Base-by-base conservation (phyloP, 306 rosid species). In the Carpinus fangiana region DNA sequence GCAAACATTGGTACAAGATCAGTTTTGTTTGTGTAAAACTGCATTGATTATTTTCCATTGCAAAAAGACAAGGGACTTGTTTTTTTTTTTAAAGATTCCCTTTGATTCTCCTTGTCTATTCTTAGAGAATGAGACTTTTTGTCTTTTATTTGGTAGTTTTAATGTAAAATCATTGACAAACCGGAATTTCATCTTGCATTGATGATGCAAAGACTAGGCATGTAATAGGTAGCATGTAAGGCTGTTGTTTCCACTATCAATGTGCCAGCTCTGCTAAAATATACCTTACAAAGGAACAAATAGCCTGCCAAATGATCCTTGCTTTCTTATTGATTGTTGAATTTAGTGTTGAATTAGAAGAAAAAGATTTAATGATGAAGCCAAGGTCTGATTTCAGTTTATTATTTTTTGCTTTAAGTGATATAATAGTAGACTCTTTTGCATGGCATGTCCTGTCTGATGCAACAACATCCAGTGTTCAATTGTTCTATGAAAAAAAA, bases 1-100 rank as follows among this genome's bases (percentile, higher is more conserved):
- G 72, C 79, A 41, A 76, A 78, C 28, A 45, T 17, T 77, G 89
- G 93, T 93, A 80, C 60, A 57, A 38, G 79, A 70, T 72, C 54
- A 56, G 54, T 47, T 74, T 70, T 45, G 20, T 20, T 23, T 7
- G 26, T 67, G 68, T 20, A 14, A 20, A 7, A 23, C 18, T 9
- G 9, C 1, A 34, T 16, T 62, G 26, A 46, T 31, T 68, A 43
- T 56, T 23, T 59, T 11, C 8, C 64, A 47, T 76, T 69, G 7
- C 18, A 1, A 54, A 41, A 17, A 66, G 10, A 18, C 64, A 12
- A 14, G 76, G 3, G 53, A 48, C 43, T 48, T 48, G 12, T 68
- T 73, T 31, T 59, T 50, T 43, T 41, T 52, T 69, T 65, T 36
- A 45, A 13, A 36, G 31, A 23, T 79, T 57, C 52, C 21, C 12